phyloP scores from a whole-genome alignment of 202 grass and related monocot genomes.

The Eragrostis tef region DNA sequence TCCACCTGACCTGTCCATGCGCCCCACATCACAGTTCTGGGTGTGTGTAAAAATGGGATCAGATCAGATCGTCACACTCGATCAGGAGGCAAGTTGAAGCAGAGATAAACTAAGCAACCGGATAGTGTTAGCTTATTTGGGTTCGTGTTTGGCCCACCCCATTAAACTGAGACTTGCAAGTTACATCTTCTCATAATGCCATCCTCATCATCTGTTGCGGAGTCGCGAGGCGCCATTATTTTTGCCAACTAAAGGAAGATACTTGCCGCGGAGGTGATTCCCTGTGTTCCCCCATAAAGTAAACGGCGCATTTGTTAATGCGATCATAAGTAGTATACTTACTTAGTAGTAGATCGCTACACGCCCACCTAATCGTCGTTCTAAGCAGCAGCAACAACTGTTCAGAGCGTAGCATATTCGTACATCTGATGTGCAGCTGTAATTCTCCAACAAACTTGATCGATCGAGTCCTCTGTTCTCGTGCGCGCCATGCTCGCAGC shows the following conservation, averaged over 20 bases:
- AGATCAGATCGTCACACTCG: constrained; percentile 2
- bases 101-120: constrained; percentile 37
- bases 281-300: constrained; percentile 37
- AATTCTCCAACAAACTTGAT: not conserved
- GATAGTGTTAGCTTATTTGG: constrained; percentile 31
- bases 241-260: constrained; percentile 36
- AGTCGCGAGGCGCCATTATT: constrained; percentile 33
- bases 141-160: constrained; percentile 31
- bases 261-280: constrained; percentile 53
- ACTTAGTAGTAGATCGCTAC: too few species aligned
- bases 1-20: constrained; percentile 4
- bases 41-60: not conserved
- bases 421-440: too few species aligned
- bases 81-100: constrained; percentile 4
- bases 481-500: not conserved
- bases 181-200: constrained; percentile 41
- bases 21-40: not conserved
- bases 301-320: constrained; percentile 8
- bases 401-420: not conserved
- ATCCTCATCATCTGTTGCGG: not conserved
- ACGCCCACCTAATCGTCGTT: not conserved
- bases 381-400: not conserved
- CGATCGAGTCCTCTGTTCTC: not conserved
- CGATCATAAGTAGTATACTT: not conserved
- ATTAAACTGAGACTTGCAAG: constrained; percentile 57